Percentiles rank a stretch among this genome's conserved stretches.
These are phyloP conservation scores for Coniochaeta prunicola DNA, from an alignment of 2,329 filamentous ascomycete genomes.

Conservation along the genomic window DNA sequence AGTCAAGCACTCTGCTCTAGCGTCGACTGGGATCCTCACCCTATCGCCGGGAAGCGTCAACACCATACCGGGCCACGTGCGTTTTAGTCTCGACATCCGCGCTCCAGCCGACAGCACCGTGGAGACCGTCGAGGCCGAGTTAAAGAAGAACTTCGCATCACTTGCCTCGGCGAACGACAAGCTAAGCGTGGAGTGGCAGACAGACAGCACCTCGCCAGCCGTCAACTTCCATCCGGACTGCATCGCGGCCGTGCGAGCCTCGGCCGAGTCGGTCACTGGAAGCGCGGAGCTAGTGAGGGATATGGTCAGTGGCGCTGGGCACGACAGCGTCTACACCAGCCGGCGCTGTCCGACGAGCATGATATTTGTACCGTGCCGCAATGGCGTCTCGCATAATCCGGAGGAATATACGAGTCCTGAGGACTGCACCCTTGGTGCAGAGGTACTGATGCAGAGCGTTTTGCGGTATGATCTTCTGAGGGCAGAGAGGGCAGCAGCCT, in stretches of 20 bases:
- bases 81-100: constrained; percentile 61
- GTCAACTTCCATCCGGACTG: constrained; percentile 62
- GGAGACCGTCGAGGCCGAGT: constrained; percentile 25
- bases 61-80: constrained; percentile 58
- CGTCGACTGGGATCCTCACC: constrained; percentile 20
- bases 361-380: constrained; percentile 59
- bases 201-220: constrained; percentile 56
- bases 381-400: constrained; percentile 58
- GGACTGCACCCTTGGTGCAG: constrained; percentile 33
- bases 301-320: constrained; percentile 33
- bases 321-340: constrained; percentile 51
- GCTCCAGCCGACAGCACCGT: constrained; percentile 48
- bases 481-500: neutral
- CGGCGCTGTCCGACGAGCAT: constrained; percentile 56
- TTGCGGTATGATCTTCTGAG: constrained; percentile 1
- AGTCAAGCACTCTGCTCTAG: constrained; percentile 15
- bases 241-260: constrained; percentile 55
- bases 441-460: neutral
- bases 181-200: constrained; percentile 35
- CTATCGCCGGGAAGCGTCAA: constrained; percentile 51
- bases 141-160: constrained; percentile 28
- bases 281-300: constrained; percentile 33
- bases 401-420: constrained; percentile 53
- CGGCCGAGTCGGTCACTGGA: constrained; percentile 32
- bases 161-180: neutral